phyloP scores from a whole-genome alignment of 495 filamentous ascomycete species.

The Aspergillus heteromorphus region DNA sequence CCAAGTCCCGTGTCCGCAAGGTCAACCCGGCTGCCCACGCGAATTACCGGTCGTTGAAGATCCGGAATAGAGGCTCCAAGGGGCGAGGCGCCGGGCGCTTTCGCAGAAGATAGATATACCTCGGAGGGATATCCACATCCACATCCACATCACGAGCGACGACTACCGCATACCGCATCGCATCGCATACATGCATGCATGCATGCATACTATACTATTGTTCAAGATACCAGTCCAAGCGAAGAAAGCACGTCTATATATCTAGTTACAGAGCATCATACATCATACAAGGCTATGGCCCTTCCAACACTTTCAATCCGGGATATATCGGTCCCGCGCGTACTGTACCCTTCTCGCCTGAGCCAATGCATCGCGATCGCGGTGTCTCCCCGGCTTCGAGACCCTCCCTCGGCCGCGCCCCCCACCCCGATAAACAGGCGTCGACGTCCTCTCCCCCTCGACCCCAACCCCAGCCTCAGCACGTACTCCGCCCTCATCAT shows the following conservation, averaged over 20 bases:
- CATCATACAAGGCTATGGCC: not conserved
- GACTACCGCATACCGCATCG: constrained; percentile 25
- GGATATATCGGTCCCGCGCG: constrained; percentile 34
- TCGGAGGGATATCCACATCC: too few species aligned
- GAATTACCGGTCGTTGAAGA: constrained; percentile 79
- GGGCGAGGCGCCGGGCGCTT: constrained; percentile 41
- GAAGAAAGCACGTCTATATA: constrained; percentile 11
- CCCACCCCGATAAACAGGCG: constrained; percentile 19
- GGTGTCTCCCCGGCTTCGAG: constrained; percentile 19
- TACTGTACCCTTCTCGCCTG: constrained; percentile 25
- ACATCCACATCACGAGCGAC: constrained; percentile 22
- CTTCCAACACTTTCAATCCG: constrained; percentile 23
- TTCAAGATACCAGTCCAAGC: constrained; percentile 24
- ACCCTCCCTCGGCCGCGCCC: constrained; percentile 23
- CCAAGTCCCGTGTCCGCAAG: constrained; percentile 57
- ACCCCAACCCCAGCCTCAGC: not conserved
- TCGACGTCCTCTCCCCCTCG: constrained; percentile 14
- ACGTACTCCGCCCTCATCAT: too few species aligned
- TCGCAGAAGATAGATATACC: constrained; percentile 32
- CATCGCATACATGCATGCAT: too few species aligned
- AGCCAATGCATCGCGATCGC: constrained; percentile 18
- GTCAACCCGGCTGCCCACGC: constrained; percentile 69
- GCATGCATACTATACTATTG: too few species aligned
- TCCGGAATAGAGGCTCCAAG: constrained; percentile 52
- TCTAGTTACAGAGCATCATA: constrained; percentile 6